These are phyloP conservation scores for Chaetothyriales sp. DNA, from an alignment of 2,329 filamentous ascomycete species.

Conservation along the genomic window DNA sequence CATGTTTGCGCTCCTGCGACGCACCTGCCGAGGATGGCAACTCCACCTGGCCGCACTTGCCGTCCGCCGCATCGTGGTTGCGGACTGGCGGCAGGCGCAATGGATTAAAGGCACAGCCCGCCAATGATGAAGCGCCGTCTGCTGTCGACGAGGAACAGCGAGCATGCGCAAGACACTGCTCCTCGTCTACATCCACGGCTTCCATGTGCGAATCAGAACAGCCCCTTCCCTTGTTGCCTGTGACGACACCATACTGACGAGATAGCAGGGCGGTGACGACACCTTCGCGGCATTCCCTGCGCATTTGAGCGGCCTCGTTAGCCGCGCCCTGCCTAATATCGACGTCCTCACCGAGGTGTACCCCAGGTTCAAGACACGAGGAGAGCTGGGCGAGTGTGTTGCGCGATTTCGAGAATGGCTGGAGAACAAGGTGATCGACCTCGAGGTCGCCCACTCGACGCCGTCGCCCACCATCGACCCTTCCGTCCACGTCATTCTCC, in stretches of 20 bases:
- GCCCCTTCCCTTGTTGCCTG: neutral
- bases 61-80: neutral
- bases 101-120: neutral
- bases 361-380: conserved; percentile 37
- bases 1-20: too few species aligned
- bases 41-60: too few species aligned
- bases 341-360: conserved; percentile 31
- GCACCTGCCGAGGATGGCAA: too few species aligned
- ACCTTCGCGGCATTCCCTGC: conserved; percentile 36
- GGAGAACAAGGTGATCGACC: conserved; percentile 80
- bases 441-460: conserved; percentile 71
- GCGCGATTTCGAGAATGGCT: conserved; percentile 43
- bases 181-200: conserved; percentile 36
- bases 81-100: neutral
- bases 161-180: conserved; percentile 34
- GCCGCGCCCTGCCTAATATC: conserved; percentile 30
- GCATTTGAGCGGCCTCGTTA: conserved; percentile 28
- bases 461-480: conserved; percentile 76
- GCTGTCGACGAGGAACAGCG: conserved; percentile 5
- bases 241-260: neutral
- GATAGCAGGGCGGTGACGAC: conserved; percentile 33
- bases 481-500: conserved; percentile 64
- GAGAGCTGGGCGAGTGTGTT: conserved; percentile 34
- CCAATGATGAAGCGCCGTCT: conserved; percentile 10
- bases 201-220: conserved; percentile 26